Evolutionary conservation across 805 yeast genomes (phyloP).

Genomic region (Kazachstania taianensis): DNA sequence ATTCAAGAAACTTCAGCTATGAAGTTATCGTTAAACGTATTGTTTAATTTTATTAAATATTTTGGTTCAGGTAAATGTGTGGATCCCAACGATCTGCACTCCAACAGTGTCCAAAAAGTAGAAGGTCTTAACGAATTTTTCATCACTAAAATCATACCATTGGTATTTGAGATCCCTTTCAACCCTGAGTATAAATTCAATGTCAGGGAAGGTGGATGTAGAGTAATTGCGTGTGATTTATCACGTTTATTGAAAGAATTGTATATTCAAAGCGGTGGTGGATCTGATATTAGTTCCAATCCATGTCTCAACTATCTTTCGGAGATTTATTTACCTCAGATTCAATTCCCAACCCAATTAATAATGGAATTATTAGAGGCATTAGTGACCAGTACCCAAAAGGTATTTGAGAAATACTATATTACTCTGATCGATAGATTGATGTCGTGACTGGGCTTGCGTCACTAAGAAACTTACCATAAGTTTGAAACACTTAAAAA

Average conservation of each 20-base stretch:
- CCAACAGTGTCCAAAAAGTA: slow-evolving; percentile 35
- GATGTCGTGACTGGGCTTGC: slow-evolving; percentile 7
- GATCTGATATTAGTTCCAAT: slow-evolving; percentile 16
- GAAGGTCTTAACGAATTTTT: slow-evolving; percentile 67
- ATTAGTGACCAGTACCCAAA: slow-evolving; percentile 45
- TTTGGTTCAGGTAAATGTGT: slow-evolving; percentile 62
- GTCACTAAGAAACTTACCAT: too few relatives aligned
- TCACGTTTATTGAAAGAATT: slow-evolving; percentile 59
- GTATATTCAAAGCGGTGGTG: slow-evolving; percentile 30
- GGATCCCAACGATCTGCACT: slow-evolving; percentile 48
- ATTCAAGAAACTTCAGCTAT: slow-evolving; percentile 53
- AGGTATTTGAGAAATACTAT: slow-evolving; percentile 65
- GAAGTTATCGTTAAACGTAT: slow-evolving; percentile 58
- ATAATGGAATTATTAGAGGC: slow-evolving; percentile 52
- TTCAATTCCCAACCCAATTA: slow-evolving; percentile 50
- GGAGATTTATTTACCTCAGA: slow-evolving; percentile 37
- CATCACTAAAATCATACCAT: slow-evolving; percentile 54
- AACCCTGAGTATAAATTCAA: slow-evolving; percentile 50
- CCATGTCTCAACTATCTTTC: slow-evolving; percentile 40
- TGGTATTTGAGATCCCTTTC: slow-evolving; percentile 74
- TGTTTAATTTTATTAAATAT: slow-evolving; percentile 50
- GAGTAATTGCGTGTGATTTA: slow-evolving; percentile 65
- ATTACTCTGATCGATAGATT: slow-evolving; percentile 31
- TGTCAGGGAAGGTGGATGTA: slow-evolving; percentile 68
- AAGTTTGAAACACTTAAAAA: too few relatives aligned